Base-by-base conservation (phyloP, 495 filamentous ascomycete genomes). In the Podospora didyma region DNA sequence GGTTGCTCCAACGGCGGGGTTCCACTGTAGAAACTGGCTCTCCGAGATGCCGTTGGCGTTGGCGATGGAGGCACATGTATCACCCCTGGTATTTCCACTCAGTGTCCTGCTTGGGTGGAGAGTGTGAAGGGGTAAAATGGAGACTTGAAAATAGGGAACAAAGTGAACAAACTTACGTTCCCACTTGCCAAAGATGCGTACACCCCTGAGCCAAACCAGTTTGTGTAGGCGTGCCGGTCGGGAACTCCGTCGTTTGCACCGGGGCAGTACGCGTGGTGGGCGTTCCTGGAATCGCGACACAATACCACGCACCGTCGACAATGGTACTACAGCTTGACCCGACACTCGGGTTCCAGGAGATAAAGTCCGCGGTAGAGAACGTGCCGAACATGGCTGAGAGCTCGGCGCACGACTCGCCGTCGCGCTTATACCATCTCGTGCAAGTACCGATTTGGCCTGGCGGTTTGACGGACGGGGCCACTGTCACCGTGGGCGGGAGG, bases 121-220 rank as follows among this genome's bases (percentile, higher is more conserved):
- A n/a, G n/a, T n/a, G n/a, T n/a, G n/a, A n/a, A n/a, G n/a, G n/a
- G n/a, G n/a, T n/a, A n/a, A n/a, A n/a, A n/a, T n/a, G n/a, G n/a
- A n/a, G n/a, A n/a, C n/a, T n/a, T n/a, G n/a, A n/a, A n/a, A n/a
- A n/a, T n/a, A n/a, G n/a, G n/a, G n/a, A n/a, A n/a, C n/a, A n/a
- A n/a, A n/a, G n/a, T n/a, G n/a, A n/a, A n/a, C n/a, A n/a, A n/a
- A n/a, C n/a, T n/a, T n/a, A n/a, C n/a, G n/a, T n/a, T n/a, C n/a
- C n/a, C n/a, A n/a, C n/a, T n/a, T n/a, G n/a, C n/a, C 14, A 10
- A 31, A 60, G 76, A 68, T 62, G 76, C 82, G 31, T 62, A 47
- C 6, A 51, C 24, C 1, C 47, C 48, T 12, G 59, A 28, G 45
- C 61, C 57, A 6, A 41, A 14, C 14, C 61, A 61, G 1, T 55